Evolutionary conservation across 129 eudicot genomes (phyloP).

Genomic region (Chrysanthemum lavandulifolium): DNA sequence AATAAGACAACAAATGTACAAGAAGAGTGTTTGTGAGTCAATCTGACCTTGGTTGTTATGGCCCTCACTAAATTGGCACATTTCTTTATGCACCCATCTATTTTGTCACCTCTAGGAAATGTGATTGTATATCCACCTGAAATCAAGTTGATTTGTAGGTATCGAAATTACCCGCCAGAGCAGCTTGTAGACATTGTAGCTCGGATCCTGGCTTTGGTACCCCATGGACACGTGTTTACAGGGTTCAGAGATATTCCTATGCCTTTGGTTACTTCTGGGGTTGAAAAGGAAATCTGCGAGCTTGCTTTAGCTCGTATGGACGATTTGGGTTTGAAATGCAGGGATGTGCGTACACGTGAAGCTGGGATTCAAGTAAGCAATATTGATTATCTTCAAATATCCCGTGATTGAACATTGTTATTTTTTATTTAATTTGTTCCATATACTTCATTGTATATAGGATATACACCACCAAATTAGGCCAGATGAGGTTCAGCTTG

Average conservation of each 20-base stretch:
- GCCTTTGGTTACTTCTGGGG: conserved; percentile 98
- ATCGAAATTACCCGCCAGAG: conserved; percentile 97
- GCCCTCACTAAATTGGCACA: background rate
- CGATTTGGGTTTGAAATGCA: conserved; percentile 92
- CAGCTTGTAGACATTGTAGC: conserved; percentile 99
- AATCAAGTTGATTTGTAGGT: conserved; percentile 48
- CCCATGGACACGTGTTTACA: conserved; percentile 99
- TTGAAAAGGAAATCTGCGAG: conserved; percentile 96
- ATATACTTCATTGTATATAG: conserved; percentile 30
- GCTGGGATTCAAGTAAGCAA: conserved; percentile 92
- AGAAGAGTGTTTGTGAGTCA: background rate
- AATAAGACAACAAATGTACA: background rate
- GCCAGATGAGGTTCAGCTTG: conserved; percentile 95
- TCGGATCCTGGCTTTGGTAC: conserved; percentile 90
- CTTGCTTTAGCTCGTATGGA: conserved; percentile 97
- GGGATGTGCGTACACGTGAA: conserved; percentile 99
- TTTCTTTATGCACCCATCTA: background rate
- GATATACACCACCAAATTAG: conserved; percentile 93
- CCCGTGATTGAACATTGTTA: background rate
- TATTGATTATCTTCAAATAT: background rate
- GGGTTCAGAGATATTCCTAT: conserved; percentile 99
- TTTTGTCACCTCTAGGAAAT: background rate
- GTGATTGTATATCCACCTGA: background rate
- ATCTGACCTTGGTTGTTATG: background rate
- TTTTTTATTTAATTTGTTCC: background rate